Base-by-base conservation (phyloP, 2,329 filamentous ascomycete species). In the Aspergillus sp. region DNA sequence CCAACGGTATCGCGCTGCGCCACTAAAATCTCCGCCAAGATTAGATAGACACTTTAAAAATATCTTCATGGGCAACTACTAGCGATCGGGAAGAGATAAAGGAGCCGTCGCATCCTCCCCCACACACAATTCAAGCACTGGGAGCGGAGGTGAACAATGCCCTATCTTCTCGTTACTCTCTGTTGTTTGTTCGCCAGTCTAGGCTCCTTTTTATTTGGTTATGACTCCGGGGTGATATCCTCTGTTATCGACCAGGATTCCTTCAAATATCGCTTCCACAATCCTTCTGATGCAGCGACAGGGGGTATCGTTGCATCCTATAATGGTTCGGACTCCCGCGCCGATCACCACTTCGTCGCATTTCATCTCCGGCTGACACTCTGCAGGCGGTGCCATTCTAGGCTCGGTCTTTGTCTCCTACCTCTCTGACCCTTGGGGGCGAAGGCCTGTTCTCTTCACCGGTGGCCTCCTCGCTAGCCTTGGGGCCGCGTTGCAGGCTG, bases 171-270 rank as follows among this genome's bases (percentile, higher is more conserved):
- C 23, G 74, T 74, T 49, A 70, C 70, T 15, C 63, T 74, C 32
- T 77, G 69, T 60, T 76, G 80, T 60, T 70, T 74, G 47, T 81
- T 82, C 62, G 79, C 79, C 15, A 77, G 78, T 5, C 72, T 81
- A 45, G 81, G 79, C 21, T 80, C 80, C 39, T 78, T 82, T 57
- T 72, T 82, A 13, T 81, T 81, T 64, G 81, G 80, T 53, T 82
- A 82, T 67, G 80, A 82, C 63, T 70, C 72, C 1, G 75, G 75
- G 21, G 72, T 78, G 23, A 76, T 78, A 55, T 69, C 70, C 19
- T 77, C 75, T 0, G 75, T 68, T 30, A 76, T 77, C 53, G 70
- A 70, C 25, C 70, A 76, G 36, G 58, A 70, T 39, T 70, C 72
- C n/a, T 77, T 78, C 50, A 55, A 69, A 7, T 45, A 57, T 9